Percentiles rank a stretch among this genome's conserved stretches.
phyloP scores from a whole-genome alignment of 176 grass and related monocot species.

The Cenchrus americanus region DNA sequence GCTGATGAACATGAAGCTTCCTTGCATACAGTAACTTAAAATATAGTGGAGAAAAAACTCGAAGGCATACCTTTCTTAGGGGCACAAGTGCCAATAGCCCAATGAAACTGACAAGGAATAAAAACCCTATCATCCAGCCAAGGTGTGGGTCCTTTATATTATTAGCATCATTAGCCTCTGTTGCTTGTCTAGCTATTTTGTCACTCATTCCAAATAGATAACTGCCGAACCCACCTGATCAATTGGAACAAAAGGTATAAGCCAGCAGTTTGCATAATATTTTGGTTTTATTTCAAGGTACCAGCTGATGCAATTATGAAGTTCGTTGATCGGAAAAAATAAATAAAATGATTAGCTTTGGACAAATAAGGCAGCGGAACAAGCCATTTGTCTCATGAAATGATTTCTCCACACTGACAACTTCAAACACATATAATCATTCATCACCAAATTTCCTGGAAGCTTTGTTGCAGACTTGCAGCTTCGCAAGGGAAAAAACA shows the following conservation, averaged over 20 bases:
- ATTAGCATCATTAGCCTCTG: conserved; percentile 62
- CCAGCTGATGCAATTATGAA: conserved; percentile 10
- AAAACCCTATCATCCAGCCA: conserved; percentile 92
- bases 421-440: conserved; percentile 17
- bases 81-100: conserved; percentile 86
- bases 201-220: conserved; percentile 90
- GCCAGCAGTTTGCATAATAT: background rate
- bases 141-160: conserved; percentile 81
- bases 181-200: conserved; percentile 65
- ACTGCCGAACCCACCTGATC: conserved; percentile 86
- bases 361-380: conserved; percentile 6
- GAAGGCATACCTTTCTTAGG: conserved; percentile 74
- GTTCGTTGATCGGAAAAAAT: background rate
- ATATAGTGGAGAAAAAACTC: conserved; percentile 22
- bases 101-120: conserved; percentile 90
- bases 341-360: background rate
- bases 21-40: conserved; percentile 25
- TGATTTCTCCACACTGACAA: background rate
- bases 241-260: conserved; percentile 36
- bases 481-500: background rate
- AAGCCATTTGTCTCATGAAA: conserved; percentile 10
- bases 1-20: conserved; percentile 33
- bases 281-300: conserved; percentile 6
- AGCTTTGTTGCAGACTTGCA: background rate
- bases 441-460: conserved; percentile 20